Conservation (phyloP, 306 rosid species). For the Acacia crassicarpa region DNA sequence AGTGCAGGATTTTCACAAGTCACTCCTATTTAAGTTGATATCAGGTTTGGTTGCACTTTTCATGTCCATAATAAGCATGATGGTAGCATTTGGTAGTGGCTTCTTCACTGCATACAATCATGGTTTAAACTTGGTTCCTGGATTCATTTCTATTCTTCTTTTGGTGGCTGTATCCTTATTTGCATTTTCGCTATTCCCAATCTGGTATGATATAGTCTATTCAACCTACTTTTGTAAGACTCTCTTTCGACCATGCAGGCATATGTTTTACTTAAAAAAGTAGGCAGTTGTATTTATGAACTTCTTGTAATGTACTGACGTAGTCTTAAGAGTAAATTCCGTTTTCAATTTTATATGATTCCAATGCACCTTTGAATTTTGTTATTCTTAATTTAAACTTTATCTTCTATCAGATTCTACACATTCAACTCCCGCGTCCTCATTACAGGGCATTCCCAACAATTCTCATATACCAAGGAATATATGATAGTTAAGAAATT, state of each 20-base stretch:
- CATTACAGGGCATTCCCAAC: too few relatives aligned
- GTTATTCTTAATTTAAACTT: too few relatives aligned
- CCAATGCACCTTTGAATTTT: neutral
- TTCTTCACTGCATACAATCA: neutral
- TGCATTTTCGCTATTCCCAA: neutral
- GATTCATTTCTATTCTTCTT: neutral
- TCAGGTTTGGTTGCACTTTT: neutral
- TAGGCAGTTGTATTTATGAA: neutral
- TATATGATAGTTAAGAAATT: too few relatives aligned
- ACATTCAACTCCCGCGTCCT: too few relatives aligned
- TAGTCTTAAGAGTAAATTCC: too few relatives aligned
- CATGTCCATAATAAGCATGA: neutral
- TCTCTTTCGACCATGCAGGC: neutral
- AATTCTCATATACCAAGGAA: too few relatives aligned
- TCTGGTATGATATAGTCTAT: neutral
- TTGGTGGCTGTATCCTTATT: neutral
- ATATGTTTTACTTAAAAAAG: neutral
- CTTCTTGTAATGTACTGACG: neutral
- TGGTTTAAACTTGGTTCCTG: neutral
- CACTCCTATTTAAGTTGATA: neutral
- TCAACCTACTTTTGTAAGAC: neutral
- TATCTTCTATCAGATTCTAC: too few relatives aligned
- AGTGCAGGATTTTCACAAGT: slow-evolving; percentile 38
- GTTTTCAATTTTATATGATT: too few relatives aligned
- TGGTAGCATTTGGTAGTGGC: neutral